Evolutionary conservation across 306 rosid genomes (phyloP), one percentile per base, ranked within the genome.

Genomic region (Castanospermum australe): DNA sequence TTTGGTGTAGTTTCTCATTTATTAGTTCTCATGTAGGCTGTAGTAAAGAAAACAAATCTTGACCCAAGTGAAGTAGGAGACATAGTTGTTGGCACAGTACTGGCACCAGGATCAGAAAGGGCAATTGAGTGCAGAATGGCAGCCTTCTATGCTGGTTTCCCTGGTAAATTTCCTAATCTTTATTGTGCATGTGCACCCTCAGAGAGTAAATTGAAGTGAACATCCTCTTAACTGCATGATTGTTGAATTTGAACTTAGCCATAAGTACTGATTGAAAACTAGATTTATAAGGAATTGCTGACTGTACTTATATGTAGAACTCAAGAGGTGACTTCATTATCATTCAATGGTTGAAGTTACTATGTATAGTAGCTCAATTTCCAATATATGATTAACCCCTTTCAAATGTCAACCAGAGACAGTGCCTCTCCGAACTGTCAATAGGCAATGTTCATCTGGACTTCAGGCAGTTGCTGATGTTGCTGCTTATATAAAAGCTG

Each of bases 391-490:
- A 14, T 68, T 72, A 47, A 32, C 62, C 63, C 45, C 22, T 77
- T 39, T 32, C 57, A 60, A 62, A 36, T 72, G 80, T 76, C 65
- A 32, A 83, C 36, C 91, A 95, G 99, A 91, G 21, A 84, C 94
- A 2, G 93, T 89, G 78, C 93, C 97, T 14, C 79, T 92, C 78
- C 86, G 98, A 81, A 92, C 99, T 0, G 97, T 92, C 67, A 95
- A 95, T 79, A 82, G 98, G 78, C 99, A 91, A 86, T 95, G 99
- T 79, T 95, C 99, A 24, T 95, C 98, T 0, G 97, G 99, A 70
- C 98, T 92, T 76, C 98, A 95, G 81, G 98, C 99, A 7, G 98
- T 92, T 77, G 88, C 98, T 79, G 99, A 95, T 81, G 93, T 95
- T 75, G 99, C 98, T 86, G 95, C 99, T 56, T 83, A 82, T 69